phyloP scores from a whole-genome alignment of 441 rosid species.

The Dalechampia spathulata region DNA sequence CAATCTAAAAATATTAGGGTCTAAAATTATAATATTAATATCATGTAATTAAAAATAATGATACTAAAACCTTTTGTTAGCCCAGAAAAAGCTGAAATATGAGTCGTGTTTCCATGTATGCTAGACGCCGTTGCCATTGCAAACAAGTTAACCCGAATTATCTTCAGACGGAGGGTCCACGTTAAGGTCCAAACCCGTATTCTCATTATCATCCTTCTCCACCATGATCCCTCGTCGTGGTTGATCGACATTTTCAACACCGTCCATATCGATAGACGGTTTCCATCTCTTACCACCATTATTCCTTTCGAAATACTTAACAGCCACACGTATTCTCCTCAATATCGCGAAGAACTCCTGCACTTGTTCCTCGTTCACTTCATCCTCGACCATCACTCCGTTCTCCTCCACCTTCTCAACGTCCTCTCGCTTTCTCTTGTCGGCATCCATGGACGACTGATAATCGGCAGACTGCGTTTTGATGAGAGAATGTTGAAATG shows the following conservation, averaged over 20 bases:
- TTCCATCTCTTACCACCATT: background rate
- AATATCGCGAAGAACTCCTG: too few relatives aligned
- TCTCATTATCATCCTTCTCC: background rate
- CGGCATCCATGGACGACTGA: conserved; percentile 2
- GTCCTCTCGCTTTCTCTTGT: conserved; percentile 1
- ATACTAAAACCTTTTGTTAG: too few relatives aligned
- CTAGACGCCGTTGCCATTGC: too few relatives aligned
- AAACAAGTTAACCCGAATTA: too few relatives aligned
- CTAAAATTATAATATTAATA: too few relatives aligned
- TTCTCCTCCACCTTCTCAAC: background rate
- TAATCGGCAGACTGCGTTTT: too few relatives aligned
- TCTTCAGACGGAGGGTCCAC: conserved; percentile 3
- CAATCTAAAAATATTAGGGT: too few relatives aligned
- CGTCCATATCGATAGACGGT: conserved; percentile 10
- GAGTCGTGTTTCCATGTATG: too few relatives aligned
- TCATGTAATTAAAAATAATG: too few relatives aligned
- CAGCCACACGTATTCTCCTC: too few relatives aligned
- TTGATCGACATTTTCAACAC: background rate
- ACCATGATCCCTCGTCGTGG: background rate
- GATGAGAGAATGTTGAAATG: too few relatives aligned
- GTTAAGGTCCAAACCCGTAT: conserved; percentile 26
- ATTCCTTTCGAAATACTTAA: background rate
- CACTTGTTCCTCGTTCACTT: background rate
- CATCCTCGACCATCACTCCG: background rate
- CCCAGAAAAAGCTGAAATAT: too few relatives aligned